A percentile compares a stretch with the other conserved stretches of the same genome.
phyloP scores from a whole-genome alignment of 768 basidiomycete species.

The Termitomyces sp. region DNA sequence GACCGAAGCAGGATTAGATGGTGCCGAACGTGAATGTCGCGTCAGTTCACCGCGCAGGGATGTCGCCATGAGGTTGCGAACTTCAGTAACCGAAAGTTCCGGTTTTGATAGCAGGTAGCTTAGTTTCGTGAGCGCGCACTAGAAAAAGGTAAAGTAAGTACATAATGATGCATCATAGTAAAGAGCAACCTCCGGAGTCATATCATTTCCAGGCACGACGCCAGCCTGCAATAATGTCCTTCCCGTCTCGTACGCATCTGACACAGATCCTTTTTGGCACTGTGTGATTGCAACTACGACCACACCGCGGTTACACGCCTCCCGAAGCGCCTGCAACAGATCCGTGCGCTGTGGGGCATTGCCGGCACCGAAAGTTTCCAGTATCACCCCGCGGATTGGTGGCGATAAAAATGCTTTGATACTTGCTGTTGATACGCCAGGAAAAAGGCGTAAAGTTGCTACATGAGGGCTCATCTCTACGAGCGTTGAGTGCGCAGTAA shows the following conservation, averaged over 20 bases:
- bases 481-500: constrained; percentile 1
- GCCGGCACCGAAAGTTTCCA: constrained; percentile 91
- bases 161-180: neutral
- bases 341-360: constrained; percentile 85
- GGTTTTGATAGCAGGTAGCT: constrained; percentile 86
- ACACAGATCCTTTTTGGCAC: constrained; percentile 82
- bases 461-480: constrained; percentile 79
- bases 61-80: constrained; percentile 68
- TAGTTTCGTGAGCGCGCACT: constrained; percentile 90
- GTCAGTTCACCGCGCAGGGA: constrained; percentile 91
- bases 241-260: constrained; percentile 79
- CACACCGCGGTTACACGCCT: constrained; percentile 78
- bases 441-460: constrained; percentile 80
- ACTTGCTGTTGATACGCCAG: constrained; percentile 75
- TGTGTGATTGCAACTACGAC: constrained; percentile 92
- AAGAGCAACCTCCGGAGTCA: constrained; percentile 83
- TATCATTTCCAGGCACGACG: constrained; percentile 81
- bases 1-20: constrained; percentile 34
- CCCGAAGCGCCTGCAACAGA: constrained; percentile 67
- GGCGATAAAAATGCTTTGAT: constrained; percentile 72
- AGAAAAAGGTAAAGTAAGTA: neutral
- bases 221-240: constrained; percentile 65
- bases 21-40: constrained; percentile 35
- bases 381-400: constrained; percentile 74
- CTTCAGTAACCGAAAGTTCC: constrained; percentile 59